Conservation (phyloP, 139 green algal species). For the Desmodesmus armatus region DNA sequence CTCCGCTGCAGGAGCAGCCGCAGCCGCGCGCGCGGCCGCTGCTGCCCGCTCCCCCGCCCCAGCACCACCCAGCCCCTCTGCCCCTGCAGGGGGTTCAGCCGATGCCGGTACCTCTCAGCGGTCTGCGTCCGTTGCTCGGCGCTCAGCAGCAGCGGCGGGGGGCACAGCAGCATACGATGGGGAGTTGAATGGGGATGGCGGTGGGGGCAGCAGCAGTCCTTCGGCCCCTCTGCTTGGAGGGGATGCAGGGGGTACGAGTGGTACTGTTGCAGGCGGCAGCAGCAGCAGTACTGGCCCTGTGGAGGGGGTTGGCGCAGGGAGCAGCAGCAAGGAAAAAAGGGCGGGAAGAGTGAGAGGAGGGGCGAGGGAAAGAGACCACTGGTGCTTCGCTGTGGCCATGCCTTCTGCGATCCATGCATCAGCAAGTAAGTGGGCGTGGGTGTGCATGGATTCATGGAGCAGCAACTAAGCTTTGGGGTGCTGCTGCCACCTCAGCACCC, state of each 20-base stretch:
- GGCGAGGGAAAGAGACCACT: conserved; percentile 26
- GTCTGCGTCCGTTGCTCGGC: too few species aligned
- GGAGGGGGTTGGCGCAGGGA: background rate
- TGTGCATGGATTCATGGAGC: too few species aligned
- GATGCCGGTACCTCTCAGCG: too few species aligned
- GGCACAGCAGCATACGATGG: background rate
- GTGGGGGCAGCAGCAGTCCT: background rate
- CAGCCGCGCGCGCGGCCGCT: conserved; percentile 1
- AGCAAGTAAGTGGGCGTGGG: conserved; percentile 11
- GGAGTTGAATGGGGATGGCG: too few species aligned
- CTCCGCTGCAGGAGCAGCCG: background rate
- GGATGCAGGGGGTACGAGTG: too few species aligned
- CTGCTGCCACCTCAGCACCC: too few species aligned
- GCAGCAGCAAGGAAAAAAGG: too few species aligned
- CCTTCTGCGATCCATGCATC: conserved; percentile 70
- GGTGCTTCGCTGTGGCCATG: conserved; percentile 65
- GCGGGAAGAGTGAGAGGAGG: too few species aligned
- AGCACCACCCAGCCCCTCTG: too few species aligned
- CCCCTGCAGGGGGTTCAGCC: too few species aligned
- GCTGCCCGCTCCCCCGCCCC: background rate
- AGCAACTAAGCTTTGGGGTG: too few species aligned
- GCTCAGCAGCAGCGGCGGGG: background rate
- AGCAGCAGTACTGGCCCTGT: background rate
- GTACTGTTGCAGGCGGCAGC: background rate
- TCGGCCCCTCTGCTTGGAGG: background rate